These are phyloP conservation scores for Candida quercuum DNA, from an alignment of 805 yeast genomes.

Conservation along the genomic window DNA sequence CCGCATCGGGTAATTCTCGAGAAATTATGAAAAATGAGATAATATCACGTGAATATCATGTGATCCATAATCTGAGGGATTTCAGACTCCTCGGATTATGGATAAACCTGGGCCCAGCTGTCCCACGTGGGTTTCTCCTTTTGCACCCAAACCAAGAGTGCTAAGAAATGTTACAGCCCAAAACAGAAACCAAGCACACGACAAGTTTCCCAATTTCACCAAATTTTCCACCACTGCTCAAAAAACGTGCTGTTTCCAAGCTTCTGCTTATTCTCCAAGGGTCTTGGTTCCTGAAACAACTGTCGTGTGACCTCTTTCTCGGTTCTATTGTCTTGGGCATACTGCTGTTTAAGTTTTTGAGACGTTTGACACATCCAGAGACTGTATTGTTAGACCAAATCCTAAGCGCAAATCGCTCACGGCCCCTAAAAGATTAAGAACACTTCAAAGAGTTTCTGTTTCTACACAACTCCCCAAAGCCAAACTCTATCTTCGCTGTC, in stretches of 20 bases:
- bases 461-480: no score
- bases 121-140: slow-evolving; percentile 1
- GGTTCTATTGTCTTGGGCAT: neutral
- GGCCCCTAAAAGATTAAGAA: no score
- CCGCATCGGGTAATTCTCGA: no score
- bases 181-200: neutral
- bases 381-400: no score
- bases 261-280: no score
- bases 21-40: neutral
- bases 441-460: neutral
- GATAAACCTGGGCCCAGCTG: no score
- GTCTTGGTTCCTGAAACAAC: neutral
- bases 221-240: neutral
- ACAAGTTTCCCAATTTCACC: neutral
- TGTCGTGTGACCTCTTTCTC: neutral
- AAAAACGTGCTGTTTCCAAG: neutral
- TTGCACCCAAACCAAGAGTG: neutral
- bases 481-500: no score
- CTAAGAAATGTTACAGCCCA: neutral
- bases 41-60: neutral
- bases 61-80: no score
- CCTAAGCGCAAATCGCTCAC: neutral
- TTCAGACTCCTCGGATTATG: no score
- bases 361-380: neutral
- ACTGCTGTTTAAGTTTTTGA: neutral